Conservation (phyloP, 768 basidiomycete species). For the Termitomyces eurrhizus region DNA sequence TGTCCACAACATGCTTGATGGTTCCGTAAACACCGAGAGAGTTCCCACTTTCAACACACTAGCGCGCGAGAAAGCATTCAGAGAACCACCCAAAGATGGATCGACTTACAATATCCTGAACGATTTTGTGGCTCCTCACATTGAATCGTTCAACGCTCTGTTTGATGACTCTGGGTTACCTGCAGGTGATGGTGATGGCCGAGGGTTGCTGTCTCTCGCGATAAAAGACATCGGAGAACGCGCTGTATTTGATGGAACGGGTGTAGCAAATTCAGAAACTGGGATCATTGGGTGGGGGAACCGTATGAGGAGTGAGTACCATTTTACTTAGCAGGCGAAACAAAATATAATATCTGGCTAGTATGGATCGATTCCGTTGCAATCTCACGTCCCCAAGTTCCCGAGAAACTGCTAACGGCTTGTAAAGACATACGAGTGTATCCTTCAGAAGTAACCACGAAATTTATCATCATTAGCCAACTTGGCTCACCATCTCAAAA, state of each 20-base stretch:
- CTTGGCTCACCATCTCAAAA: conserved; percentile 8
- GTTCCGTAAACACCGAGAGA: conserved; percentile 31
- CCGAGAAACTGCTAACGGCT: conserved; percentile 60
- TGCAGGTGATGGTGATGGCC: conserved; percentile 68
- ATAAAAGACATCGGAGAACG: conserved; percentile 85
- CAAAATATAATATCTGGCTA: conserved; percentile 27
- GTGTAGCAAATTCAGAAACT: conserved; percentile 47
- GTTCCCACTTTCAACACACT: conserved; percentile 77
- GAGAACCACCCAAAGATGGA: conserved; percentile 64
- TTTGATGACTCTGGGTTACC: conserved; percentile 90
- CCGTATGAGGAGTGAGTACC: conserved; percentile 72
- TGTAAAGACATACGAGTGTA: conserved; percentile 76
- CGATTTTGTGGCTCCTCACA: conserved; percentile 89
- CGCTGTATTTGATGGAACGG: conserved; percentile 86
- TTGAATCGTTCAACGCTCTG: conserved; percentile 94
- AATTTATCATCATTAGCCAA: neutral
- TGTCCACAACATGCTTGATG: conserved; percentile 48
- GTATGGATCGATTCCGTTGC: conserved; percentile 90
- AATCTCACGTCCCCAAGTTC: conserved; percentile 80
- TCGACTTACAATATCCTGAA: conserved; percentile 80
- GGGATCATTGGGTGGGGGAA: conserved; percentile 70
- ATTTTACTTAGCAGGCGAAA: neutral
- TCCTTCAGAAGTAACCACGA: conserved; percentile 72
- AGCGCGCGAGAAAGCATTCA: conserved; percentile 72
- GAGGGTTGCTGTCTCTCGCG: conserved; percentile 74